Conservation (phyloP, 768 basidiomycete species). For the Panus rudis region DNA sequence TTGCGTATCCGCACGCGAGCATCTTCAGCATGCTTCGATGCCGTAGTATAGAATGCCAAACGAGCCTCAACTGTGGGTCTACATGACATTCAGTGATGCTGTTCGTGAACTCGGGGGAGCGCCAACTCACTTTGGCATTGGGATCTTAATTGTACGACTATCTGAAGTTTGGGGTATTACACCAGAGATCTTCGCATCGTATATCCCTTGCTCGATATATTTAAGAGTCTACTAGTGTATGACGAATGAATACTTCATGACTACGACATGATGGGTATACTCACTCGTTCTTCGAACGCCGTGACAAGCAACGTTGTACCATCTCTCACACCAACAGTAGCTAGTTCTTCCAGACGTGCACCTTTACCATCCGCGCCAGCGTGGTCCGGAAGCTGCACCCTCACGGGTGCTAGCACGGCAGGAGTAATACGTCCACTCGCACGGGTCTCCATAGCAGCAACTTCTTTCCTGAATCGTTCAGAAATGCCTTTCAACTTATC, state of each 20-base stretch:
- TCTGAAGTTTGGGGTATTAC: conserved; percentile 69
- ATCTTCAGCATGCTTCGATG: conserved; percentile 66
- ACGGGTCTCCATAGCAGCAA: conserved; percentile 62
- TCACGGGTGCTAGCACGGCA: conserved; percentile 59
- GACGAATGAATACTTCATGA: not conserved
- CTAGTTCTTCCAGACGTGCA: conserved; percentile 55
- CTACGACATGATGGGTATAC: too few relatives aligned
- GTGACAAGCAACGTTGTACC: conserved; percentile 69
- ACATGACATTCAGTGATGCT: too few relatives aligned
- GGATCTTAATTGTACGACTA: conserved; percentile 65
- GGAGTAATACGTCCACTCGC: conserved; percentile 75
- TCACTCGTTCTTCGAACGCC: conserved; percentile 73
- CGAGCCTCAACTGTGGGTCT: conserved; percentile 78
- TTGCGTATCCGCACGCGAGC: conserved; percentile 70
- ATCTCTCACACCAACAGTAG: conserved; percentile 76
- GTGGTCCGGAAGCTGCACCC: conserved; percentile 42
- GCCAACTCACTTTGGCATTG: conserved; percentile 71
- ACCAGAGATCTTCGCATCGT: conserved; percentile 67
- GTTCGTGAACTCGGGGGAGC: too few relatives aligned
- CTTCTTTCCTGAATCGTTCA: conserved; percentile 76
- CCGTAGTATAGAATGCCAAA: conserved; percentile 43
- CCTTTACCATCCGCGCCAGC: conserved; percentile 15
- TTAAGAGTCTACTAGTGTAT: conserved; percentile 60
- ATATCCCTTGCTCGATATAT: conserved; percentile 66
- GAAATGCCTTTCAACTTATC: conserved; percentile 54